Evolutionary conservation across 73 alveolate genomes (phyloP).

Genomic region (Symbiodinium natans): DNA sequence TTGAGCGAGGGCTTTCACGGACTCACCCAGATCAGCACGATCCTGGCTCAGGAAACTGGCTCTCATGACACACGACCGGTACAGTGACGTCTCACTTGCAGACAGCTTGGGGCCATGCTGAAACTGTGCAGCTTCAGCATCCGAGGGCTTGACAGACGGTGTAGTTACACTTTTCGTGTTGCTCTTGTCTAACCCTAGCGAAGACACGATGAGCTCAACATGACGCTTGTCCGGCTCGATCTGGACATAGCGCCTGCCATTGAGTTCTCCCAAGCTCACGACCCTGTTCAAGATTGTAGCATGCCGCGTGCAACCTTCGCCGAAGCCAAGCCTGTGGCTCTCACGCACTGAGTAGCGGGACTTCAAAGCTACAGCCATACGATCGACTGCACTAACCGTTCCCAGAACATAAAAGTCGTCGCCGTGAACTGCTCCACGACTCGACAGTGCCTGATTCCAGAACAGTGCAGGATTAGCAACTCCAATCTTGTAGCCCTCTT

Average conservation of each 20-base stretch:
- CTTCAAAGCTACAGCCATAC: background rate
- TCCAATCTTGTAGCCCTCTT: constrained; percentile 36
- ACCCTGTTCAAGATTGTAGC: constrained; percentile 37
- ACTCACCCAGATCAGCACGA: constrained; percentile 29
- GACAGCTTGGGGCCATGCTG: background rate
- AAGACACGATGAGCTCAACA: constrained; percentile 6
- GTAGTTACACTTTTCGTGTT: background rate
- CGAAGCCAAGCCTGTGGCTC: constrained; percentile 33
- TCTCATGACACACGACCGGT: constrained; percentile 32
- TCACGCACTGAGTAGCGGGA: constrained; percentile 33
- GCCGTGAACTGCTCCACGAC: constrained; percentile 69
- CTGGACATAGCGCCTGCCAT: background rate
- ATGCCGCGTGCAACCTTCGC: background rate
- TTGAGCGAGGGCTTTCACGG: constrained; percentile 7
- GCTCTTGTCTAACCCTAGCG: constrained; percentile 21
- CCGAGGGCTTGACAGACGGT: constrained; percentile 1
- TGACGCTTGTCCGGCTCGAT: constrained; percentile 39
- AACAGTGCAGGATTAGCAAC: constrained; percentile 50
- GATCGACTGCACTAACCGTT: background rate
- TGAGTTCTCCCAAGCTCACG: background rate
- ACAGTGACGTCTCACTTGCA: constrained; percentile 1
- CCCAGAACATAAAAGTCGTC: constrained; percentile 70
- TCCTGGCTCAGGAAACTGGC: constrained; percentile 34
- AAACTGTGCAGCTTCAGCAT: background rate
- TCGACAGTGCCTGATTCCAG: background rate